A percentile compares a stretch with the other conserved stretches of the same genome.
These are phyloP conservation scores for Fusarium circinatum DNA, from an alignment of 2,329 filamentous ascomycete genomes.

Conservation along the genomic window DNA sequence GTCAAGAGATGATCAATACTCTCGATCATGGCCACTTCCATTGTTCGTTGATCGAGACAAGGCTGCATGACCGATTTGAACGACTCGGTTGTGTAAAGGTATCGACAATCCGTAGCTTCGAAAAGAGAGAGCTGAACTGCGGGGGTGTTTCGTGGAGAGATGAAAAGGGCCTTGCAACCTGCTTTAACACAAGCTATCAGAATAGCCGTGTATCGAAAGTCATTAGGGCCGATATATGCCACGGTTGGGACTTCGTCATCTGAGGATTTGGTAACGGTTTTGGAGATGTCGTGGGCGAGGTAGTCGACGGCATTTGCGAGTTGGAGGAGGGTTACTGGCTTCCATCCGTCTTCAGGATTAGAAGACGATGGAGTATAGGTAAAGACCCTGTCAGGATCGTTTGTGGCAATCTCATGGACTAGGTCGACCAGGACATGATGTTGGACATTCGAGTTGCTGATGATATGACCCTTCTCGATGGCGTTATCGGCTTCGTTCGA, in stretches of 20 bases:
- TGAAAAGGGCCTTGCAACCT: background rate
- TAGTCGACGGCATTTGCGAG: background rate
- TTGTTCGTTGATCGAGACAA: background rate
- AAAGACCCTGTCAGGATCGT: background rate
- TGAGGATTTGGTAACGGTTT: background rate
- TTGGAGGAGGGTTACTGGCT: background rate
- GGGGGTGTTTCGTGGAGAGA: background rate
- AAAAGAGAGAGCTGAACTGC: constrained; percentile 7
- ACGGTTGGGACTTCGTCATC: background rate
- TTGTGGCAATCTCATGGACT: background rate
- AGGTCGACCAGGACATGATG: background rate
- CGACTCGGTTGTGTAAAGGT: background rate
- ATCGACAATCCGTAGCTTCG: background rate
- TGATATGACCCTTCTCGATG: background rate
- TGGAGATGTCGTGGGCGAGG: background rate
- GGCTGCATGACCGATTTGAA: background rate
- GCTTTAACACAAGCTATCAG: background rate
- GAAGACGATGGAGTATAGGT: background rate
- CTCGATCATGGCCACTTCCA: background rate
- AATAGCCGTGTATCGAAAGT: background rate
- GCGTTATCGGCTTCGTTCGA: background rate
- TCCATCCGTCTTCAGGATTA: background rate
- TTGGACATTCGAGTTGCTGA: background rate
- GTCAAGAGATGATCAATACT: background rate
- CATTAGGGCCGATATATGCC: background rate